Percentiles rank a stretch among this genome's conserved stretches.
These are phyloP conservation scores for Strobilomyces confusus DNA, from an alignment of 768 basidiomycete genomes.

Conservation along the genomic window DNA sequence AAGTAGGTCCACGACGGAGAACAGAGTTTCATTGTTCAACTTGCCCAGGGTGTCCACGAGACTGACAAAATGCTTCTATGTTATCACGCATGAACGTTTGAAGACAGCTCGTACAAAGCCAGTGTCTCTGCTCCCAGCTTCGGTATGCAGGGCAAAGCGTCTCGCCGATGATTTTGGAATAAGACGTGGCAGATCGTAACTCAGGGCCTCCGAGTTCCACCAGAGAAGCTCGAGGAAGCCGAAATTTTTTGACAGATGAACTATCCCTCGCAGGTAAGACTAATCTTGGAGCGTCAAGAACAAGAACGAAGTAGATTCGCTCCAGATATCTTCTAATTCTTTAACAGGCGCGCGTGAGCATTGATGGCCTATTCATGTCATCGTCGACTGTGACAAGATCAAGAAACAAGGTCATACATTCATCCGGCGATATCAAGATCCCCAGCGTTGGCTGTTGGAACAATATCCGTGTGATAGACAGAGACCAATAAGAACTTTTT, in stretches of 20 bases:
- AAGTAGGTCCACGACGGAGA: background rate
- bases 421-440: background rate
- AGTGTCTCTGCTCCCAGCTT: constrained; percentile 5
- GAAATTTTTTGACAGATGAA: constrained; percentile 12
- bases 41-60: background rate
- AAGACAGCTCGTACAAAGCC: constrained; percentile 15
- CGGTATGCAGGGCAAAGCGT: constrained; percentile 4
- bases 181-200: constrained; percentile 8
- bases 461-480: constrained; percentile 8
- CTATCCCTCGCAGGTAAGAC: constrained; percentile 12
- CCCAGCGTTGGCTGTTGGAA: background rate
- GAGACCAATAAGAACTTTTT: constrained; percentile 5
- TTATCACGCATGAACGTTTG: constrained; percentile 6
- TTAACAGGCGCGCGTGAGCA: background rate
- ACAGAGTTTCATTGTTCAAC: background rate
- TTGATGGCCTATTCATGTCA: background rate
- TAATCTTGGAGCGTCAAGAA: constrained; percentile 5
- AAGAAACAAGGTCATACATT: background rate
- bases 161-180: constrained; percentile 2
- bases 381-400: background rate
- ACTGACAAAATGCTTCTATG: constrained; percentile 4
- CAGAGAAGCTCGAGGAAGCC: constrained; percentile 8
- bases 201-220: constrained; percentile 8
- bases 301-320: constrained; percentile 5
- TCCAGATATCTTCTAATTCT: constrained; percentile 6